These are phyloP conservation scores for Phialemonium atrogriseum DNA, from an alignment of 2,329 filamentous ascomycete species.

Conservation along the genomic window DNA sequence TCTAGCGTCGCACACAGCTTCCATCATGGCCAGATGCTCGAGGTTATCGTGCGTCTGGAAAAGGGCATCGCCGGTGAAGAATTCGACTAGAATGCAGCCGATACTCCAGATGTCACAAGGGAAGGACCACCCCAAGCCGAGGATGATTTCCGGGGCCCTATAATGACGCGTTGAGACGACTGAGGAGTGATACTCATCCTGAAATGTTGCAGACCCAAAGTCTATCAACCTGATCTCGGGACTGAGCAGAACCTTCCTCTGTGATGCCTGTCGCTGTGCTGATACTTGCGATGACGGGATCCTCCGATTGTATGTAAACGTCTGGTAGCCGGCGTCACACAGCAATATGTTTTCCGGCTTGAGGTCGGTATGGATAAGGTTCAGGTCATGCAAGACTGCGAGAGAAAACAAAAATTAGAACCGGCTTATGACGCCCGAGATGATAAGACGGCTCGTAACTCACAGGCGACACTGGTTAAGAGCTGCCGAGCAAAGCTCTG, in stretches of 20 bases:
- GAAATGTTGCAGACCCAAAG: constrained; percentile 64
- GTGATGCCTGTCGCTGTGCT: constrained; percentile 52
- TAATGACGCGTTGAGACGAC: constrained; percentile 65
- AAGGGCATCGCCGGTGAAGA: constrained; percentile 62
- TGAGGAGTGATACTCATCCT: constrained; percentile 65
- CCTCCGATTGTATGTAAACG: constrained; percentile 61
- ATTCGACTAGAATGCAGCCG: constrained; percentile 63
- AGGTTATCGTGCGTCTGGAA: constrained; percentile 68
- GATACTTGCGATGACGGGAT: constrained; percentile 61
- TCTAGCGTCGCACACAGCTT: constrained; percentile 52
- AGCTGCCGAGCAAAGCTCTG: constrained; percentile 93
- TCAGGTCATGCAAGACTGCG: constrained; percentile 97
- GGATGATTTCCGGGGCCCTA: constrained; percentile 61
- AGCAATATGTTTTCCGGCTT: constrained; percentile 66
- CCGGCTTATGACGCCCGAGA: neutral
- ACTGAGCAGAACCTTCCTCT: constrained; percentile 56
- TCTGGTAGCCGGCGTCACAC: constrained; percentile 57
- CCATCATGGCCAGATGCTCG: constrained; percentile 68
- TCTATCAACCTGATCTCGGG: constrained; percentile 65
- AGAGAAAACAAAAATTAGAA: constrained; percentile 17
- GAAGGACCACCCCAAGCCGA: constrained; percentile 63
- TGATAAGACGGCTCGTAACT: constrained; percentile 29
- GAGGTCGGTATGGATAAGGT: constrained; percentile 85
- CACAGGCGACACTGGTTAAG: constrained; percentile 96
- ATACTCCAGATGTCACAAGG: constrained; percentile 70